Percentiles rank a stretch among this genome's conserved stretches.
These are phyloP conservation scores for Friedmanniomyces simplex DNA, from an alignment of 495 filamentous ascomycete genomes.

Conservation along the genomic window DNA sequence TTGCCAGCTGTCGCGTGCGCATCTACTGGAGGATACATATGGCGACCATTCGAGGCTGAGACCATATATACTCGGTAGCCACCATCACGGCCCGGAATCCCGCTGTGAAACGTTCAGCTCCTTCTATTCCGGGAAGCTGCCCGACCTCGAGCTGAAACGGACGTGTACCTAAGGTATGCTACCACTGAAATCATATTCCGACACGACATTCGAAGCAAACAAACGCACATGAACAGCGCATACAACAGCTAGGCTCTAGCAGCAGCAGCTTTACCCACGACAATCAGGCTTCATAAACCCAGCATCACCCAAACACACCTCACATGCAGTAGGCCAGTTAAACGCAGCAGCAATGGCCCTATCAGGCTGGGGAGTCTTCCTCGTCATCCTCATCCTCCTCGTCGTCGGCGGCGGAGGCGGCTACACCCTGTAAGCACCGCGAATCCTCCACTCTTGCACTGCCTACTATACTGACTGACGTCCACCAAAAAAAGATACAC, in stretches of 20 bases:
- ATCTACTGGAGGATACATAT: too few relatives aligned
- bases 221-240: background rate
- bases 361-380: constrained; percentile 28
- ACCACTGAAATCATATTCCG: too few relatives aligned
- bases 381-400: constrained; percentile 43
- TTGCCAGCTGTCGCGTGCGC: background rate
- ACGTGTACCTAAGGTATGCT: too few relatives aligned
- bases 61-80: background rate
- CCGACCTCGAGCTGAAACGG: background rate
- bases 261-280: background rate
- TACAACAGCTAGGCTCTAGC: background rate
- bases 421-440: constrained; percentile 24
- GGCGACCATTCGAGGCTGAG: background rate
- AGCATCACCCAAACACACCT: background rate
- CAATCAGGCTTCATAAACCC: background rate
- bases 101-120: background rate
- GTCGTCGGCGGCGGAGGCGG: constrained; percentile 34
- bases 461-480: background rate
- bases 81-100: background rate
- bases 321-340: background rate
- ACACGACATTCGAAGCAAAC: background rate
- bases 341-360: constrained; percentile 17
- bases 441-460: background rate
- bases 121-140: background rate
- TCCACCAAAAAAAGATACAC: constrained; percentile 28